Evolutionary conservation across 2,329 filamentous ascomycete species (phyloP).

Genomic region (Alternaria gaisen): DNA sequence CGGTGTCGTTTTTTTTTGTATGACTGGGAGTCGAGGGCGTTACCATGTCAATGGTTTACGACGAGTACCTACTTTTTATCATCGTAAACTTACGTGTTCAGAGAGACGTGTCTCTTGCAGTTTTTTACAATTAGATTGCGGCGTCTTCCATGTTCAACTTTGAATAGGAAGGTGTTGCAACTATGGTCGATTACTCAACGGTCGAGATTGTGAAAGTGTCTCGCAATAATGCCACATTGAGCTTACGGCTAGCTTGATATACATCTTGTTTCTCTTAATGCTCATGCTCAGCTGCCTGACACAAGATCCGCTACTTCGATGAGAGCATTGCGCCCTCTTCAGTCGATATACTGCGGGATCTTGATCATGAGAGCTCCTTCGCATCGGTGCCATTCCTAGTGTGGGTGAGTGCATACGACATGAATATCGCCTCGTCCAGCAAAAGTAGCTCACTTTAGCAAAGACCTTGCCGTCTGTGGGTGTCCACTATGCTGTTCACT

Average conservation of each 20-base stretch:
- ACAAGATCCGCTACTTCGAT: too few species aligned
- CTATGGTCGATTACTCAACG: neutral
- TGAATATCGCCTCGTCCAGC: too few species aligned
- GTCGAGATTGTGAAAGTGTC: neutral
- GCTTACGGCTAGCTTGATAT: neutral
- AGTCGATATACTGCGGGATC: too few species aligned
- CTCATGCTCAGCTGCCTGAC: too few species aligned
- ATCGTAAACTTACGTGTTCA: neutral
- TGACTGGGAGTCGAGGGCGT: slow-evolving; percentile 6
- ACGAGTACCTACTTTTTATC: neutral
- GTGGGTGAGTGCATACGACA: too few species aligned
- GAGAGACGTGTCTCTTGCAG: neutral
- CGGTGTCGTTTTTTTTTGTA: neutral
- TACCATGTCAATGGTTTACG: too few species aligned
- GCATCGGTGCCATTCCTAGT: too few species aligned
- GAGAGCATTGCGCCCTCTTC: too few species aligned
- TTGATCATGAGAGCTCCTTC: too few species aligned
- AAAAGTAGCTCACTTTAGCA: too few species aligned
- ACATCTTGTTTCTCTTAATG: neutral
- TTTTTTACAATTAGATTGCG: neutral
- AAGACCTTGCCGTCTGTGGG: too few species aligned
- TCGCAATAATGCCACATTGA: neutral
- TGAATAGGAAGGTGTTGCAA: neutral
- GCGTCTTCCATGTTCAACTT: neutral
- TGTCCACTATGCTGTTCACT: too few species aligned